Evolutionary conservation across 345 rosid species (phyloP).

Genomic region (Zanthoxylum bungeanum): DNA sequence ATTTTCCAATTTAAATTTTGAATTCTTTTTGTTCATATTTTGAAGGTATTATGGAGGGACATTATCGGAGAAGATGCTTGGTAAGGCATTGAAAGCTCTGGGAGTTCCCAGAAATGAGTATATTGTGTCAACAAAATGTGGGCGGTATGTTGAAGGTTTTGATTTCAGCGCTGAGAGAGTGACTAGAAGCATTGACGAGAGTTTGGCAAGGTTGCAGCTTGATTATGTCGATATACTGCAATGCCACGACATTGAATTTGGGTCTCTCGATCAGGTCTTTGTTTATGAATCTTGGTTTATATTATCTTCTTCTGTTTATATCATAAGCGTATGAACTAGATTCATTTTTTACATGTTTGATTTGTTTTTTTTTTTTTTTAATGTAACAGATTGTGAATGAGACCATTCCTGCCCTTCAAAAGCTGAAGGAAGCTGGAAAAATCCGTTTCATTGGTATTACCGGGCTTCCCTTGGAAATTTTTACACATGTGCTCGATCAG

Average conservation of each 20-base stretch:
- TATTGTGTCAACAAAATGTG: constrained; percentile 86
- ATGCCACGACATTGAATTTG: constrained; percentile 89
- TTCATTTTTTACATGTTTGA: not conserved
- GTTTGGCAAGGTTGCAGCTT: constrained; percentile 79
- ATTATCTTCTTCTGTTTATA: not conserved
- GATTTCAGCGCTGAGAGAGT: constrained; percentile 96
- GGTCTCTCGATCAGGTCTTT: constrained; percentile 82
- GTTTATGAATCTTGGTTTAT: not conserved
- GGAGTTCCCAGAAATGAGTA: constrained; percentile 70
- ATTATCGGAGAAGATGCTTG: constrained; percentile 91
- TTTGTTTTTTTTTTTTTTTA: constrained; percentile 14
- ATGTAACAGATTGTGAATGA: constrained; percentile 71
- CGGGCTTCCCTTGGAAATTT: constrained; percentile 72
- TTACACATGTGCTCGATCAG: constrained; percentile 76
- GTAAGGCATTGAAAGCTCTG: constrained; percentile 70
- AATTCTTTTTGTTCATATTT: not conserved
- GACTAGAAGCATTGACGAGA: constrained; percentile 77
- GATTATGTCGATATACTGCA: constrained; percentile 90
- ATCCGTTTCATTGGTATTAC: constrained; percentile 86
- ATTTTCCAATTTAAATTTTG: not conserved
- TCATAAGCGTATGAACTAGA: not conserved
- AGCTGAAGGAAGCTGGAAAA: constrained; percentile 79
- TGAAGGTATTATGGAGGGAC: constrained; percentile 86
- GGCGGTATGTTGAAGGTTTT: constrained; percentile 75
- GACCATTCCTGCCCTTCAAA: constrained; percentile 91